Conservation (phyloP, 225 moss, liverwort and hornwort species). For the Polytrichum commune region DNA sequence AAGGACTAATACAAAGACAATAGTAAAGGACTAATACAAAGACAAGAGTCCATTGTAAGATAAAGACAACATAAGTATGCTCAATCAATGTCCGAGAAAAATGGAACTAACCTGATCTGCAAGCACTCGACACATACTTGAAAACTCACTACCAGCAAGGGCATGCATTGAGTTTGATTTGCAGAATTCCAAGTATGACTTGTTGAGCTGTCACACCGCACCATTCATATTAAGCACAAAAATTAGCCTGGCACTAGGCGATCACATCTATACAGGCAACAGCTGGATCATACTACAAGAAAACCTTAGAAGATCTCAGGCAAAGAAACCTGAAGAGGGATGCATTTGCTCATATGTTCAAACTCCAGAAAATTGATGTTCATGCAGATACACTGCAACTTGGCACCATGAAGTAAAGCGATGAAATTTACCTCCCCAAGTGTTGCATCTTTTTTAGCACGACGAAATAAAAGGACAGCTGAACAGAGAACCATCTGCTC, state of each 20-base stretch:
- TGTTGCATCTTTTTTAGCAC: slow-evolving; percentile 76
- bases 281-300: too few species aligned
- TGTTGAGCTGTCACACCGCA: slow-evolving; percentile 60
- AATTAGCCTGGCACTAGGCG: neutral
- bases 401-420: neutral
- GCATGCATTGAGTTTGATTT: slow-evolving; percentile 73
- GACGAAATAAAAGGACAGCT: slow-evolving; percentile 78
- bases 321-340: too few species aligned
- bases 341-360: too few species aligned
- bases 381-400: too few species aligned
- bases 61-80: too few species aligned
- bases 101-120: slow-evolving; percentile 71
- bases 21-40: too few species aligned
- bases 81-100: too few species aligned
- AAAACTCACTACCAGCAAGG: slow-evolving; percentile 81
- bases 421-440: slow-evolving; percentile 68
- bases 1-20: too few species aligned
- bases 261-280: too few species aligned
- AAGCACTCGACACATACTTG: slow-evolving; percentile 90
- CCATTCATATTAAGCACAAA: slow-evolving; percentile 20
- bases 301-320: too few species aligned
- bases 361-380: too few species aligned
- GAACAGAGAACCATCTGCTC: slow-evolving; percentile 91
- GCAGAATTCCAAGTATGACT: slow-evolving; percentile 84
- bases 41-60: too few species aligned